phyloP scores from a whole-genome alignment of 768 basidiomycete species.

The Rhodotorula babjevae region DNA sequence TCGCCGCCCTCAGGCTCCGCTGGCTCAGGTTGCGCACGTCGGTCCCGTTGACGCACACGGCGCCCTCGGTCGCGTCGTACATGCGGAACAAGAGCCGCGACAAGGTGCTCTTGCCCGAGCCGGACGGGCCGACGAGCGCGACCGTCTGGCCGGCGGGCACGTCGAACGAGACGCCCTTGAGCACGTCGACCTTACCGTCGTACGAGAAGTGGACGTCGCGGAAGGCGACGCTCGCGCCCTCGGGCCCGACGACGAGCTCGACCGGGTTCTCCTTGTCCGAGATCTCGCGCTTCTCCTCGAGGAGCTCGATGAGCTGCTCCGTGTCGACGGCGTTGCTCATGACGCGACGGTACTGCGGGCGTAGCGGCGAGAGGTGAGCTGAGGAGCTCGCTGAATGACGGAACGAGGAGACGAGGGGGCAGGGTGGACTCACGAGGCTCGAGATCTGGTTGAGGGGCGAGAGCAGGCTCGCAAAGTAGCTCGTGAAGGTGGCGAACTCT shows the following conservation, averaged over 20 bases:
- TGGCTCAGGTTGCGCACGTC: constrained; percentile 86
- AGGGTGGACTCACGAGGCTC: neutral
- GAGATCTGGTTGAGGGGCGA: constrained; percentile 4
- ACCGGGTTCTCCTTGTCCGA: constrained; percentile 71
- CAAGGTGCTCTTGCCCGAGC: constrained; percentile 70
- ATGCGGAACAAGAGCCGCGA: constrained; percentile 64
- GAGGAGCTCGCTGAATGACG: neutral
- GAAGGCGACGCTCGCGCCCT: constrained; percentile 79
- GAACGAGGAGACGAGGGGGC: neutral
- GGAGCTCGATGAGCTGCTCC: constrained; percentile 72
- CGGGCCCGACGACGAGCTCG: constrained; percentile 55
- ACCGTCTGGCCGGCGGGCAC: constrained; percentile 81
- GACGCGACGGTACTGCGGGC: neutral
- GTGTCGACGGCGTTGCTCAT: constrained; percentile 30
- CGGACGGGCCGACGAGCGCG: constrained; percentile 80
- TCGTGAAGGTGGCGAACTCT: neutral
- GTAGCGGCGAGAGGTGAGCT: too few relatives aligned
- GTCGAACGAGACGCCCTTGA: constrained; percentile 77
- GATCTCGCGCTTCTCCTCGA: constrained; percentile 77
- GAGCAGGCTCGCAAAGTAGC: constrained; percentile 59
- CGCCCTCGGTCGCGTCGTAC: constrained; percentile 75
- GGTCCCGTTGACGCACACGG: constrained; percentile 58
- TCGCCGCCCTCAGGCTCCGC: constrained; percentile 66
- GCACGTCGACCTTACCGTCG: constrained; percentile 52
- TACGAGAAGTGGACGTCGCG: constrained; percentile 86